Evolutionary conservation across 1,139 yeast species (phyloP).

Genomic region (Geotrichum klebahnii): DNA sequence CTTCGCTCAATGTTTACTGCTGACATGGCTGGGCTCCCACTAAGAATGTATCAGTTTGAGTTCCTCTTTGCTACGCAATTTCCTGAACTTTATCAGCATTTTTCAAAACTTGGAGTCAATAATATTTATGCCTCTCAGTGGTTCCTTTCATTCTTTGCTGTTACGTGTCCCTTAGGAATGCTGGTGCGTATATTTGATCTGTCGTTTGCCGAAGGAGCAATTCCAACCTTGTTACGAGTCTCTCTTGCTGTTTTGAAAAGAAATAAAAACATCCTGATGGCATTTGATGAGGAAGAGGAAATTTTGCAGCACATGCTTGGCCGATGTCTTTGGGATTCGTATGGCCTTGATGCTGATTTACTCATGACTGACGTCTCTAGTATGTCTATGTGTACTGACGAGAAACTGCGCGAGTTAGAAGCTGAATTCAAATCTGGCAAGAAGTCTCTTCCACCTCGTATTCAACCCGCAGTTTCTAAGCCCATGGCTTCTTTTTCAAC

Average conservation of each 20-base stretch:
- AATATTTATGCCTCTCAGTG: constrained; percentile 49
- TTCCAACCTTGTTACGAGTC: constrained; percentile 57
- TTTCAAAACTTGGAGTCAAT: constrained; percentile 39
- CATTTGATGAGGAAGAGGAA: constrained; percentile 56
- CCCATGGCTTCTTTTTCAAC: constrained; percentile 8
- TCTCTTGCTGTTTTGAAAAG: constrained; percentile 54
- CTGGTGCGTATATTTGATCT: constrained; percentile 53
- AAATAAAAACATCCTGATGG: constrained; percentile 50
- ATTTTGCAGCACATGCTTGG: constrained; percentile 59
- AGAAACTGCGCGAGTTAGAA: constrained; percentile 32
- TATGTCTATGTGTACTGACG: constrained; percentile 30
- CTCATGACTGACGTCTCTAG: constrained; percentile 48
- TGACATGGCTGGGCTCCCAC: constrained; percentile 54
- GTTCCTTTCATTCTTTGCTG: constrained; percentile 64
- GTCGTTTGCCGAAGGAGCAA: constrained; percentile 61
- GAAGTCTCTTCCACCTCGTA: constrained; percentile 11
- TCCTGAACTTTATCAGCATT: constrained; percentile 47
- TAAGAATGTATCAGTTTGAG: constrained; percentile 55
- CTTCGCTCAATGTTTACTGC: constrained; percentile 56
- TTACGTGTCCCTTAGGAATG: constrained; percentile 54
- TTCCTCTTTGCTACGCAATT: constrained; percentile 44
- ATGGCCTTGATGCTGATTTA: constrained; percentile 46
- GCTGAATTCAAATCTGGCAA: constrained; percentile 24
- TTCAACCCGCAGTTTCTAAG: constrained; percentile 6
- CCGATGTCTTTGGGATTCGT: constrained; percentile 48